These are phyloP conservation scores for Clathrospora elynae DNA, from an alignment of 2,329 filamentous ascomycete species.

Conservation along the genomic window DNA sequence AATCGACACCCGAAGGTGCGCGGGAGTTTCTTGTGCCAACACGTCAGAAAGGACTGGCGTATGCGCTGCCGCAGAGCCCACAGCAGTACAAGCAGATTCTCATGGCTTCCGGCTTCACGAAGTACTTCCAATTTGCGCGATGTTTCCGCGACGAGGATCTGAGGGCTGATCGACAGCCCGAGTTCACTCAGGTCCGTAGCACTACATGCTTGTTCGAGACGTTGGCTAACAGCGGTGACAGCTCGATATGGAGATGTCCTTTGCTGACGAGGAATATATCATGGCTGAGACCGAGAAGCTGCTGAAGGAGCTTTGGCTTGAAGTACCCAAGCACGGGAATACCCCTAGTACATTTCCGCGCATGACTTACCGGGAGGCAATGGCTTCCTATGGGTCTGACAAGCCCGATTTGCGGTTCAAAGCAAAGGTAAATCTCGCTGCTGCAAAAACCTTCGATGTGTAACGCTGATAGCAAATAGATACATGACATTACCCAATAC, in stretches of 20 bases:
- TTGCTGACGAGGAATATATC: constrained; percentile 72
- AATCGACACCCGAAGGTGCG: constrained; percentile 94
- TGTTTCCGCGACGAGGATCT: constrained; percentile 97
- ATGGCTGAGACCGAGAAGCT: constrained; percentile 64
- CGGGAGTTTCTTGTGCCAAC: constrained; percentile 94
- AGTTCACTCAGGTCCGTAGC: constrained; percentile 80
- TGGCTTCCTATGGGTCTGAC: constrained; percentile 81
- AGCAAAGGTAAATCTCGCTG: constrained; percentile 58
- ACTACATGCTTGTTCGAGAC: not conserved
- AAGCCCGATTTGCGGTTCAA: constrained; percentile 87
- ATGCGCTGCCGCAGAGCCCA: constrained; percentile 92
- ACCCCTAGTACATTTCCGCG: constrained; percentile 59
- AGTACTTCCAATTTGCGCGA: constrained; percentile 90
- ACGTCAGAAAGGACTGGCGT: constrained; percentile 73
- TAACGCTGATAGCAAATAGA: constrained; percentile 55
- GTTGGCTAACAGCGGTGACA: constrained; percentile 43
- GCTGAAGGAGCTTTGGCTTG: constrained; percentile 61
- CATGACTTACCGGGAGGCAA: constrained; percentile 76
- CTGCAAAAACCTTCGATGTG: not conserved
- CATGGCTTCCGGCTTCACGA: constrained; percentile 83
- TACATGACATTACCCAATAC: constrained; percentile 67
- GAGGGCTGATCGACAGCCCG: constrained; percentile 88
- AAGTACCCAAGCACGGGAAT: constrained; percentile 53
- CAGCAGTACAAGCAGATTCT: constrained; percentile 99
- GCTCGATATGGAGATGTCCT: constrained; percentile 94